Conservation (phyloP, 306 rosid genomes). For the Cercis canadensis region DNA sequence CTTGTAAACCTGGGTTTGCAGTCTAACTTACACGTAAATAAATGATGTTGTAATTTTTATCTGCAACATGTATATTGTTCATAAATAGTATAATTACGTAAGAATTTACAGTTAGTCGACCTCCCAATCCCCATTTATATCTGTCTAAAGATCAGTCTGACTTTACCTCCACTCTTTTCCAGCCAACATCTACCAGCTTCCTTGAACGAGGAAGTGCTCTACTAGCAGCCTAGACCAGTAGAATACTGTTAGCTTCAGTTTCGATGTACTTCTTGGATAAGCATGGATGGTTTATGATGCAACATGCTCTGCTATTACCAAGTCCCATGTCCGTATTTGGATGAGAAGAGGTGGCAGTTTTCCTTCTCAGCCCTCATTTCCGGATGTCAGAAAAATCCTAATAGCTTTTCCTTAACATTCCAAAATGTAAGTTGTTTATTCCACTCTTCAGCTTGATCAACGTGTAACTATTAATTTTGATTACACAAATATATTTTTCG, state of each 20-base stretch:
- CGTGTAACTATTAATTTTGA: constrained; percentile 19
- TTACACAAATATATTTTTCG: neutral
- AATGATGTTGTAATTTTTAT: neutral
- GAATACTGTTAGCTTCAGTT: constrained; percentile 12
- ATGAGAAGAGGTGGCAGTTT: constrained; percentile 60
- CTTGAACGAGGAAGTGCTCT: constrained; percentile 70
- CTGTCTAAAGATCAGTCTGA: constrained; percentile 24
- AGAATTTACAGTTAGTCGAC: neutral
- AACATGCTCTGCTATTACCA: constrained; percentile 19
- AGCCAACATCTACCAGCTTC: constrained; percentile 68
- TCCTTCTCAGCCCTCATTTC: constrained; percentile 51
- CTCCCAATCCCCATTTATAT: neutral
- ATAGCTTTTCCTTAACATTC: constrained; percentile 5
- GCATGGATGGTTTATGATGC: constrained; percentile 27
- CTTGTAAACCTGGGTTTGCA: constrained; percentile 3
- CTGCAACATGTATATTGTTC: constrained; percentile 20
- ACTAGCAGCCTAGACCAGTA: constrained; percentile 42
- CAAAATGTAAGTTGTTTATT: constrained; percentile 16
- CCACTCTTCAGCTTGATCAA: constrained; percentile 8
- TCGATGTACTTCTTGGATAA: constrained; percentile 24
- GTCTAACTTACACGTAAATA: neutral
- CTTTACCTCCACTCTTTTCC: constrained; percentile 37
- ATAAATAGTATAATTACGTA: neutral
- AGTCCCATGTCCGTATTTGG: constrained; percentile 13
- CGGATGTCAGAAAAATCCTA: constrained; percentile 34